Conservation (phyloP, 805 yeast species). For the Candida chauliodis region DNA sequence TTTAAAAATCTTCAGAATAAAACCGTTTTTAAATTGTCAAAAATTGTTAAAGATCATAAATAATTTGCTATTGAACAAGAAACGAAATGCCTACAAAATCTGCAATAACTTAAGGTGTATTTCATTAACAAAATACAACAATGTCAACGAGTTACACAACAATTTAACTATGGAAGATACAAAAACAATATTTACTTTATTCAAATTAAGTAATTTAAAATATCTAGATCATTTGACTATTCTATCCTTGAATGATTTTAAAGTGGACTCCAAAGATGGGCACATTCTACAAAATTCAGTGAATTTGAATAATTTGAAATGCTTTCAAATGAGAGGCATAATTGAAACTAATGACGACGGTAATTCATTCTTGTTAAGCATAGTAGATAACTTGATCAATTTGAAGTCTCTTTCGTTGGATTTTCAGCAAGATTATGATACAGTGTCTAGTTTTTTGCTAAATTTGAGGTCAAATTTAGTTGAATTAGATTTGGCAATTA, state of each 20-base stretch:
- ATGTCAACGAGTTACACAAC: constrained; percentile 4
- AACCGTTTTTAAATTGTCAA: constrained; percentile 28
- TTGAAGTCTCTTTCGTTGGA: constrained; percentile 34
- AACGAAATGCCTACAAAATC: constrained; percentile 5
- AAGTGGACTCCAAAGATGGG: constrained; percentile 22
- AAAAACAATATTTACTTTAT: constrained; percentile 9
- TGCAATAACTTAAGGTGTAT: constrained; percentile 15
- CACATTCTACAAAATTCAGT: constrained; percentile 15
- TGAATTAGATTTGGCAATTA: constrained; percentile 40
- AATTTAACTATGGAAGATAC: neutral
- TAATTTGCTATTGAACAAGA: constrained; percentile 13
- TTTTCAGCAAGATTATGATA: constrained; percentile 41
- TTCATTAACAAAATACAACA: constrained; percentile 19
- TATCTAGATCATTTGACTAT: constrained; percentile 15
- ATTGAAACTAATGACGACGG: constrained; percentile 24
- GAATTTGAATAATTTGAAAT: constrained; percentile 18
- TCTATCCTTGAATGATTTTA: constrained; percentile 22
- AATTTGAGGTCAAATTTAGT: constrained; percentile 18
- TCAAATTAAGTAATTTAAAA: constrained; percentile 12
- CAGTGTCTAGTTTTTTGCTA: constrained; percentile 33
- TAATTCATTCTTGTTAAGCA: constrained; percentile 16
- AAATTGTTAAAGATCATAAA: constrained; percentile 22
- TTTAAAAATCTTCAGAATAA: constrained; percentile 28
- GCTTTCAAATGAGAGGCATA: constrained; percentile 30
- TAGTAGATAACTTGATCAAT: constrained; percentile 22